These are phyloP conservation scores for Starmerella apis DNA, from an alignment of 805 yeast genomes.

Conservation along the genomic window DNA sequence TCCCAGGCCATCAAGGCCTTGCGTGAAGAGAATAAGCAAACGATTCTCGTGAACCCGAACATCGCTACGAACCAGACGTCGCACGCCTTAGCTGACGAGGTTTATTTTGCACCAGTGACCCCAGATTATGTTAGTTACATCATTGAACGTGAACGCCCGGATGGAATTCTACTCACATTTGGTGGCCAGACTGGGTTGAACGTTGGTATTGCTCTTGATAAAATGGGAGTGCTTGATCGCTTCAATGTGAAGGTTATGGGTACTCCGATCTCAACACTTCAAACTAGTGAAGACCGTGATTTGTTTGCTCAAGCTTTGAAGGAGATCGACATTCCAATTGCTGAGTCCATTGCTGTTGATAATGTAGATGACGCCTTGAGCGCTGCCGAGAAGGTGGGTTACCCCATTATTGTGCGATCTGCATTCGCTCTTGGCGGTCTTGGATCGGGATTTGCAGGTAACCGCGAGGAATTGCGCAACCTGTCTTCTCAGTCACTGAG, in stretches of 20 bases:
- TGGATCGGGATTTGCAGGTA: conserved; percentile 92
- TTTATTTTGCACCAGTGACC: conserved; percentile 91
- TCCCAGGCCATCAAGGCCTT: conserved; percentile 96
- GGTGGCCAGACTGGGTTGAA: conserved; percentile 98
- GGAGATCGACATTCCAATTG: conserved; percentile 91
- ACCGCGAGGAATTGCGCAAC: conserved; percentile 71
- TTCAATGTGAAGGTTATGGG: conserved; percentile 92
- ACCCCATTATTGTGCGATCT: conserved; percentile 94
- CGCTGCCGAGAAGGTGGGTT: conserved; percentile 84
- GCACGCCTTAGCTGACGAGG: conserved; percentile 88
- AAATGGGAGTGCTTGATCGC: conserved; percentile 86
- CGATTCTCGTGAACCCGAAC: conserved; percentile 86
- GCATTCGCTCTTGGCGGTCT: conserved; percentile 96
- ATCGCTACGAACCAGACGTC: conserved; percentile 96
- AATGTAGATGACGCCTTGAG: conserved; percentile 81
- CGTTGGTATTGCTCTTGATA: conserved; percentile 89
- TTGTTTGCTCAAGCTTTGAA: conserved; percentile 88
- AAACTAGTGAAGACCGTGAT: conserved; percentile 96
- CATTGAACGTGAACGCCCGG: conserved; percentile 92
- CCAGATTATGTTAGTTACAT: conserved; percentile 92
- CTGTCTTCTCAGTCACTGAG: conserved; percentile 83
- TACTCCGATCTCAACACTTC: conserved; percentile 91
- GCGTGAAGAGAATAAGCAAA: conserved; percentile 74
- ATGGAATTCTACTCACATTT: conserved; percentile 88
- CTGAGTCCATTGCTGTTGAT: conserved; percentile 91